Conservation (phyloP, 306 rosid species). For the Alnus rubra region DNA sequence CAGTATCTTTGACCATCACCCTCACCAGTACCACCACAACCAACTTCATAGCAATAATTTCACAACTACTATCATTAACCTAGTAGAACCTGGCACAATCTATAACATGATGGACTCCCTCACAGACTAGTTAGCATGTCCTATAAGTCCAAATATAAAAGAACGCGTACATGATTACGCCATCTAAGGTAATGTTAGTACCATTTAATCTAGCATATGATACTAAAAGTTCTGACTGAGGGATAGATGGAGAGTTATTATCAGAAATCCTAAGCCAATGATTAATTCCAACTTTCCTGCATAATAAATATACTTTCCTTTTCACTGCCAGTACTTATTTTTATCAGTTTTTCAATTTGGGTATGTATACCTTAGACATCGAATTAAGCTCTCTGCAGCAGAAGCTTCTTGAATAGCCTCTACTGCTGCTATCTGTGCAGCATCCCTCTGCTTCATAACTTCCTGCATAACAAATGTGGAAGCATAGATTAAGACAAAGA, state of each 20-base stretch:
- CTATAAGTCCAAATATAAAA: neutral
- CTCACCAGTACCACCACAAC: neutral
- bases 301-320: neutral
- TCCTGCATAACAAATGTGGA: conserved; percentile 51
- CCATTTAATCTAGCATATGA: neutral
- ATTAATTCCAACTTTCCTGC: neutral
- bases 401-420: conserved; percentile 98
- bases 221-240: neutral
- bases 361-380: conserved; percentile 72
- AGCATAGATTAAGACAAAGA: conserved; percentile 21
- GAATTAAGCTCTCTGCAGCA: conserved; percentile 81
- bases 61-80: neutral
- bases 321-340: neutral
- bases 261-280: neutral
- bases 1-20: neutral
- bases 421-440: conserved; percentile 84
- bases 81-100: neutral
- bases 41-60: conserved; percentile 1
- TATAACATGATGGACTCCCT: neutral
- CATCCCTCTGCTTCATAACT: conserved; percentile 89
- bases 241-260: neutral
- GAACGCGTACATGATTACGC: neutral
- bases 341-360: neutral
- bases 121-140: neutral
- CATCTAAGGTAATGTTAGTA: neutral